Evolutionary conservation across 352 stramenopile genomes (phyloP).

Genomic region (Salisapilia sapeloensis): DNA sequence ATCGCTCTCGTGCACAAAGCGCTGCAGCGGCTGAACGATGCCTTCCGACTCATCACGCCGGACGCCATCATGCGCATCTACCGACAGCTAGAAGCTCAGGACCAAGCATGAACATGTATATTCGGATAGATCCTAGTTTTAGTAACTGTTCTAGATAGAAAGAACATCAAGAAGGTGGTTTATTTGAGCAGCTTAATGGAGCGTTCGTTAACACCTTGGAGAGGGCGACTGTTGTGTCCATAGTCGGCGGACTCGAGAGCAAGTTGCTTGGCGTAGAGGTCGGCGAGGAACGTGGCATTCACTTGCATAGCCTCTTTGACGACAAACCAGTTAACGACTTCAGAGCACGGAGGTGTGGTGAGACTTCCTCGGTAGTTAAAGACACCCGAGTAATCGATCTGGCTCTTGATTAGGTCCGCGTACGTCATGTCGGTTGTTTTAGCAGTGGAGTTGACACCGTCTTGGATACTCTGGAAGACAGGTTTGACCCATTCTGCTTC

Average conservation of each 20-base stretch:
- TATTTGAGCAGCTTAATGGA: background rate
- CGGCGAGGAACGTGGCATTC: too few species aligned
- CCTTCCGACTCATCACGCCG: slow-evolving; percentile 84
- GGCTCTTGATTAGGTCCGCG: too few species aligned
- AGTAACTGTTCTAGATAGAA: slow-evolving; percentile 3
- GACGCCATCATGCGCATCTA: slow-evolving; percentile 85
- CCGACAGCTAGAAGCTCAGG: slow-evolving; percentile 19
- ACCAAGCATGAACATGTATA: too few species aligned
- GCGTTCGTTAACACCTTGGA: background rate
- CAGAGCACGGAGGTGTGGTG: slow-evolving; percentile 28
- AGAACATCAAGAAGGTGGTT: slow-evolving; percentile 2
- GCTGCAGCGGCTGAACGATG: slow-evolving; percentile 74
- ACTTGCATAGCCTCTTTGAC: too few species aligned
- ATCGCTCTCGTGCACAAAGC: slow-evolving; percentile 82
- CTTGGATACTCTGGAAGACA: too few species aligned
- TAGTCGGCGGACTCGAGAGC: too few species aligned
- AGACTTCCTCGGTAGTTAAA: slow-evolving; percentile 61
- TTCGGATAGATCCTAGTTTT: slow-evolving; percentile 5
- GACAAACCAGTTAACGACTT: slow-evolving; percentile 51
- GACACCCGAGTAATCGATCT: too few species aligned
- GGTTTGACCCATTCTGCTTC: too few species aligned
- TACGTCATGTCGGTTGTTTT: too few species aligned
- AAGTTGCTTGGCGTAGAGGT: too few species aligned
- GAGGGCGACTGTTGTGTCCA: too few species aligned
- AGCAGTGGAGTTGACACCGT: too few species aligned